Conservation (phyloP, 495 filamentous ascomycete genomes). For the Pyrenopolyporus hunteri region DNA sequence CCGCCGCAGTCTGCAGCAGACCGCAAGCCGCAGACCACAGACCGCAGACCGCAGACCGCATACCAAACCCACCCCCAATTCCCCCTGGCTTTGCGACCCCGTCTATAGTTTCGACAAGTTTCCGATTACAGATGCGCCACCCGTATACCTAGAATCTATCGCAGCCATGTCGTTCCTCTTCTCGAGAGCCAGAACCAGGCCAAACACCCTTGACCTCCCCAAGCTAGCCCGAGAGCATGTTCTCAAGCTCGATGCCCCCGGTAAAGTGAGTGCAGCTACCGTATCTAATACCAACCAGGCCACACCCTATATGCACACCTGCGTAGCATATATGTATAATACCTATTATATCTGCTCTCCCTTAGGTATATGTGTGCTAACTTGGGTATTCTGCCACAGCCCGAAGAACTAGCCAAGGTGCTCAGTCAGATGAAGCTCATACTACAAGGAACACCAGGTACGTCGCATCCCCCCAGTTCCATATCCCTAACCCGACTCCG, state of each 20-base stretch:
- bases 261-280: constrained; percentile 53
- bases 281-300: background rate
- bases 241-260: constrained; percentile 58
- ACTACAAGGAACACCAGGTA: constrained; percentile 84
- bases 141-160: constrained; percentile 8
- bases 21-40: too few relatives aligned
- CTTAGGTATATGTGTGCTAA: background rate
- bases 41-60: too few relatives aligned
- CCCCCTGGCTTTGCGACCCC: constrained; percentile 1
- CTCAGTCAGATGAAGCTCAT: constrained; percentile 82
- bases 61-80: too few relatives aligned
- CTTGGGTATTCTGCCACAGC: constrained; percentile 41
- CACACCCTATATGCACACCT: too few relatives aligned
- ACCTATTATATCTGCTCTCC: background rate
- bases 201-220: constrained; percentile 56
- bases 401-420: constrained; percentile 77
- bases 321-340: too few relatives aligned
- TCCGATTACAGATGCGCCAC: constrained; percentile 11
- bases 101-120: background rate
- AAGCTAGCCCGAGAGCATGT: constrained; percentile 62
- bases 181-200: constrained; percentile 68
- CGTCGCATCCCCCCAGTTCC: too few relatives aligned
- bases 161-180: constrained; percentile 89
- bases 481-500: too few relatives aligned
- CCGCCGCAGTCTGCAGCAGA: background rate